Base-by-base conservation (phyloP, 179 eudicot genomes). In the Kewa caespitosa region DNA sequence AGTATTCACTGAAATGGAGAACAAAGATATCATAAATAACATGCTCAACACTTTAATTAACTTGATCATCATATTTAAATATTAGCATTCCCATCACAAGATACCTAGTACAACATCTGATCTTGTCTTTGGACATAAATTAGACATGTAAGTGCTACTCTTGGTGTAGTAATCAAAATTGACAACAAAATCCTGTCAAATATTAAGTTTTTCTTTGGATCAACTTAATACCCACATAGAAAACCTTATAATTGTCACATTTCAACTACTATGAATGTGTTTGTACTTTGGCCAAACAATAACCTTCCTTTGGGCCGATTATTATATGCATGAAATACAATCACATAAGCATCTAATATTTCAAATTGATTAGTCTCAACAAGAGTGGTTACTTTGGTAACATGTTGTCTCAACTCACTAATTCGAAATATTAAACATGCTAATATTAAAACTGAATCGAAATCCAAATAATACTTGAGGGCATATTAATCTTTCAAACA, bases 221-320 rank as follows among this genome's bases (percentile, higher is more conserved):
- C 22, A 17, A 33, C 32, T 36, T 37, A 70, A 15, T 34, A 50
- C 12, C 34, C 30, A 70, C 42, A 33, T 70, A 25, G 27, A 38
- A 42, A 37, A 32, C 39, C 61, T 22, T 4, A 70, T 33, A 70
- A 70, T 32, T 50, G 69, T 37, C 69, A 65, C 46, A 65, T 37
- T 36, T 65, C 38, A 20, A 38, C 38, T 37, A 65, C 69, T 28
- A 50, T 27, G 10, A 23, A 6, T 32, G 42, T 52, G 31, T 36
- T 43, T 33, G 7, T 48, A 43, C 33, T 48, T 25, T 25, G 74
- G 74, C 74, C 74, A 70, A 50, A 70, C 23, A 48, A 28, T 50
- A 23, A 54, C 34, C 74, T 50, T 70, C 74, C 63, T 70, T 70
- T 70, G 73, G 60, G 46, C 43, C 63, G 74, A n/a, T 22, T 20